Percentiles rank a stretch among this genome's conserved stretches.
These are phyloP conservation scores for Pleurotus eryngii DNA, from an alignment of 768 basidiomycete species.

Conservation along the genomic window DNA sequence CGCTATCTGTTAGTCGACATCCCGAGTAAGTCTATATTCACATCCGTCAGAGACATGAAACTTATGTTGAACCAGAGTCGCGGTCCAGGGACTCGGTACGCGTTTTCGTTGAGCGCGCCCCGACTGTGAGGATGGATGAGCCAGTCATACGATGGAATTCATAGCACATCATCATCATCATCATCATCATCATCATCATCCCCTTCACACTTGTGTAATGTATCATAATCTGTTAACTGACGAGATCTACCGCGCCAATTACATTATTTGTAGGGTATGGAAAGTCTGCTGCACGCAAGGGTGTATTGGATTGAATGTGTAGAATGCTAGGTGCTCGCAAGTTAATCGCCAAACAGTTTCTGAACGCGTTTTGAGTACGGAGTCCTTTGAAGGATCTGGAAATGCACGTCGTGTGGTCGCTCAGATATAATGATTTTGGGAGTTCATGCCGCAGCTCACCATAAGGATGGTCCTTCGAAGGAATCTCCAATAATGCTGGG, in stretches of 20 bases:
- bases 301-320: background rate
- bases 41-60: conserved; percentile 8
- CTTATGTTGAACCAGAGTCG: conserved; percentile 42
- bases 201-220: background rate
- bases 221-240: background rate
- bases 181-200: conserved; percentile 31
- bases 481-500: conserved; percentile 95
- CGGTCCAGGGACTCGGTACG: conserved; percentile 58
- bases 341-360: conserved; percentile 90
- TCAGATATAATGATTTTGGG: background rate
- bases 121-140: conserved; percentile 68
- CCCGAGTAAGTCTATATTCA: conserved; percentile 55
- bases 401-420: conserved; percentile 5
- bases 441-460: conserved; percentile 46
- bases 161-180: conserved; percentile 23
- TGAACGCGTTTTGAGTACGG: conserved; percentile 95
- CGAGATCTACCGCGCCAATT: background rate
- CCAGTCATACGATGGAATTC: conserved; percentile 64
- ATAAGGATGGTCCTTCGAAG: conserved; percentile 97
- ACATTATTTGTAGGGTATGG: background rate
- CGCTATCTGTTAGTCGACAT: conserved; percentile 77
- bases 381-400: conserved; percentile 92
- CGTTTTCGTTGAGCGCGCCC: conserved; percentile 65
- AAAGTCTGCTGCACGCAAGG: background rate
- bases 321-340: background rate